Base-by-base conservation (phyloP, 169 alveolate genomes). In the Perkinsus chesapeaki region DNA sequence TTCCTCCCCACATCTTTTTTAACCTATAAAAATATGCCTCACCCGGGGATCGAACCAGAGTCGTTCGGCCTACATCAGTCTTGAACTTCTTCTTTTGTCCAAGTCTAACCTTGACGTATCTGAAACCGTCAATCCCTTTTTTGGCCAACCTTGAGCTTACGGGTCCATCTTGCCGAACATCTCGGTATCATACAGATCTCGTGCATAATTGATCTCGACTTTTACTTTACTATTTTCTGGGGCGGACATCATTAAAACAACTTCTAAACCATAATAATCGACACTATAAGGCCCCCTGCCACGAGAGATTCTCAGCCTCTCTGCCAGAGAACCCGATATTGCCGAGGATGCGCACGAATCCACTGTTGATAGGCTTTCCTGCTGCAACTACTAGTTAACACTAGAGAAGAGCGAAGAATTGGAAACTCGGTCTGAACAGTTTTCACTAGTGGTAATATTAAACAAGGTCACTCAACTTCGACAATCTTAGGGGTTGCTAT, bases 101-200 rank as follows among this genome's bases (percentile, higher is more conserved):
- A 23, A 60, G 82, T 60, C 82, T 1, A 16, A 60, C 82, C 23
- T 60, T 60, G 82, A 60, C 82, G 31, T 60, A 60, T 60, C 82
- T 60, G 82, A 60, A 27, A 60, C 0, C 36, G 36, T 27, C 27
- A 60, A 60, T 5, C 27, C 31, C 82, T 60, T 0, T 16, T 9
- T 0, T 7, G 7, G 27, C 7, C 82, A 34, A 60, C 3, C 27
- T 27, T 1, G 3, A 60, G 12, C 82, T 23, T 60, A 60, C 82
- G 82, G 82, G 27, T 60, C 82, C 82, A 60, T 60, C 82, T 60
- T 60, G 82, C 82, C 82, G 82, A 60, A 60, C 82, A 60, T 60
- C 82, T 60, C 82, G 3, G 82, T 60, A 23, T 60, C 82, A 60
- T 60, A 60, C 82, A 60, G 23, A 16, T 60, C 82, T 16, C 82